These are phyloP conservation scores for Eudorina sp. DNA, from an alignment of 139 green algal genomes.

Conservation along the genomic window DNA sequence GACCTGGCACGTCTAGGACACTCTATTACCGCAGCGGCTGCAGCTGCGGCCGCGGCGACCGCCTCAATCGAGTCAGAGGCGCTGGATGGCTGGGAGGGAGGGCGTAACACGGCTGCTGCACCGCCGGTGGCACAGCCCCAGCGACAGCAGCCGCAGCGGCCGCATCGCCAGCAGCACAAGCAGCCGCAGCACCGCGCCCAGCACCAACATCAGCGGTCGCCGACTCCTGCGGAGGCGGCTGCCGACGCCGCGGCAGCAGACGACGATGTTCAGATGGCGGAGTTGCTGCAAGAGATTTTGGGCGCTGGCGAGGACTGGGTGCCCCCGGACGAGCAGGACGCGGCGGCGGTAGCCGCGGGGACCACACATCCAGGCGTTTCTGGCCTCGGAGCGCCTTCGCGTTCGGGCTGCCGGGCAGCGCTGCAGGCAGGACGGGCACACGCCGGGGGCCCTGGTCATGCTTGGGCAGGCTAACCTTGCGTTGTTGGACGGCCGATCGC, in stretches of 20 bases:
- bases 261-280: neutral
- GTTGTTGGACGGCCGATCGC: too few relatives aligned
- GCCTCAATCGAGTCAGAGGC: neutral
- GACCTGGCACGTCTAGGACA: neutral
- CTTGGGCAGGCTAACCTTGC: too few relatives aligned
- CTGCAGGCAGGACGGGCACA: too few relatives aligned
- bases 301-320: too few relatives aligned
- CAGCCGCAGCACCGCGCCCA: neutral
- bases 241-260: neutral
- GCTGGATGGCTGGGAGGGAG: neutral
- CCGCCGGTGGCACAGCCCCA: neutral
- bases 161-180: neutral
- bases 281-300: too few relatives aligned
- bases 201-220: neutral
- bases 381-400: too few relatives aligned
- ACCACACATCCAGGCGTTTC: too few relatives aligned
- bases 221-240: neutral
- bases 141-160: neutral
- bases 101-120: neutral
- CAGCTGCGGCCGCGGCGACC: neutral
- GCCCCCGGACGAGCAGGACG: too few relatives aligned
- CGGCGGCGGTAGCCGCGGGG: too few relatives aligned
- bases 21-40: constrained; percentile 4
- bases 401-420: too few relatives aligned
- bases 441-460: too few relatives aligned